Evolutionary conservation across 2,329 filamentous ascomycete species (phyloP), one percentile per base, ranked within the genome.

Genomic region (Didymella sp.): DNA sequence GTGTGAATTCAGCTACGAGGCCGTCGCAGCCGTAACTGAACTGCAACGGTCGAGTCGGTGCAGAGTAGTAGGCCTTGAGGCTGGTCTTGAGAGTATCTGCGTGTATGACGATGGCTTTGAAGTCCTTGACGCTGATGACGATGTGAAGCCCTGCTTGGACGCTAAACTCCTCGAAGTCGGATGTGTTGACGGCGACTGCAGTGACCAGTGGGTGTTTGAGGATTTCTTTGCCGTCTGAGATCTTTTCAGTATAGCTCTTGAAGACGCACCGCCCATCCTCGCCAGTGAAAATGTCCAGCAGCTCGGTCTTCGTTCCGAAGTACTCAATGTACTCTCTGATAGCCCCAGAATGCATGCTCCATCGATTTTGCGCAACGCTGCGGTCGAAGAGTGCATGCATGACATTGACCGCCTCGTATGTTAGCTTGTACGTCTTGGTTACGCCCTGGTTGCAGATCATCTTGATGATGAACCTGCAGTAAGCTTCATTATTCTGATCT

Each of bases 91-190:
- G 82, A 22, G 87, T 86, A 22, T 88, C 87, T 9, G 90, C 90
- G 74, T 94, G 90, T 30, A 87, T 84, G 48, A 92, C 86, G 51
- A 93, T 90, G 30, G 90, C 87, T 47, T 90, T 87, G 73, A 93
- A 93, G 74, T 94, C 90, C 68, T 91, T 92, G 70, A 94, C 89
- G 65, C 87, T 91, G 69, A 93, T 89, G 56, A 91, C 85, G 67
- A 92, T 90, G 70, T 92, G 90, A 54, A 92, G 82, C 47, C 89
- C 87, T 58, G 91, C 86, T 70, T 92, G 87, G 27, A 91, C 87
- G 21, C 85, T 81, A 59, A 93, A 90, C 48, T 88, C 84, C 55
- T 90, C 87, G 67, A 94, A 94, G 64, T 93, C 90, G 54, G 89
- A 85, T 27, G 85, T 87, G 70, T 92, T 89, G 13, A 93, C 84